These are phyloP conservation scores for Hordeum marinum DNA, from an alignment of 176 grass and related monocot species.

Conservation along the genomic window DNA sequence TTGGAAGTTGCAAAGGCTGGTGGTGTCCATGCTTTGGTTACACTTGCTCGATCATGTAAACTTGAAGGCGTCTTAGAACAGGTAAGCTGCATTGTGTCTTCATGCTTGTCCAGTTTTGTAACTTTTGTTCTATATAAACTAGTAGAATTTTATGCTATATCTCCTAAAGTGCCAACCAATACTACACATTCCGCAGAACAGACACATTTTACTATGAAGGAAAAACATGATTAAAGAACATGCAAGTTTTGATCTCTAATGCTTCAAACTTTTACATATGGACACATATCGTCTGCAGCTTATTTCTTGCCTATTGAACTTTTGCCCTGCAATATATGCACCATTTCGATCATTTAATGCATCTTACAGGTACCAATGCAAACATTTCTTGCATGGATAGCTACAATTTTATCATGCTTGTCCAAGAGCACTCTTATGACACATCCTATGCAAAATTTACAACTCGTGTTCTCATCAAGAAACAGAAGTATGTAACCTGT, in stretches of 20 bases:
- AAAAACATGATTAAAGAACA: not conserved
- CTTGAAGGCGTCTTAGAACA: slow-evolving; percentile 92
- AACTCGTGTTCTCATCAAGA: not conserved
- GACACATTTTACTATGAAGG: slow-evolving; percentile 1
- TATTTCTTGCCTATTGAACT: slow-evolving; percentile 22
- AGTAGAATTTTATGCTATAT: slow-evolving; percentile 1
- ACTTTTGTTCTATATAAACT: not conserved
- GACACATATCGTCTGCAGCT: not conserved
- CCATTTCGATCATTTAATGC: not conserved
- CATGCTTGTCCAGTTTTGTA: not conserved
- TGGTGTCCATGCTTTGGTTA: slow-evolving; percentile 94
- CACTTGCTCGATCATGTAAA: slow-evolving; percentile 92
- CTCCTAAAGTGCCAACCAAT: not conserved
- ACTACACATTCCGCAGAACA: not conserved
- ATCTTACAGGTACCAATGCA: slow-evolving; percentile 1
- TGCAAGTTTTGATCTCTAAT: slow-evolving; percentile 6
- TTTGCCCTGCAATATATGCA: slow-evolving; percentile 9
- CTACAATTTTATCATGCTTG: slow-evolving; percentile 6
- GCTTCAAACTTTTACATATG: not conserved
- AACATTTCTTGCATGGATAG: not conserved
- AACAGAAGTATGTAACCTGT: slow-evolving; percentile 7
- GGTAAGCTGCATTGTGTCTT: slow-evolving; percentile 31
- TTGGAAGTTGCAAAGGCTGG: slow-evolving; percentile 94
- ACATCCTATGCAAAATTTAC: not conserved
- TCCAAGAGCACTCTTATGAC: not conserved